These are phyloP conservation scores for Pestalotiopsis fici DNA, from an alignment of 2,329 filamentous ascomycete species.

Conservation along the genomic window DNA sequence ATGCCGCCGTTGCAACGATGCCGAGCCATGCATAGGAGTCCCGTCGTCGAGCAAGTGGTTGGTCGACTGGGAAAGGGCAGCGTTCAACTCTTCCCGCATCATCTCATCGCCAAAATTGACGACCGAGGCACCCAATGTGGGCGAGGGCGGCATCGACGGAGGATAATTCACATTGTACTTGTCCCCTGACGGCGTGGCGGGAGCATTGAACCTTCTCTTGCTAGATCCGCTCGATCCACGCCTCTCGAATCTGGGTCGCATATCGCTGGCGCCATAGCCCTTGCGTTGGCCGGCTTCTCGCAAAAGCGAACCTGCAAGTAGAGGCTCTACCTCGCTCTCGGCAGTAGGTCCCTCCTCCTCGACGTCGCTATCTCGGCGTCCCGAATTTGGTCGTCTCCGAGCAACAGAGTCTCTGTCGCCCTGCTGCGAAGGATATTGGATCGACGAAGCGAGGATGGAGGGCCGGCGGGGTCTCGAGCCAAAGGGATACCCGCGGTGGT, in stretches of 20 bases:
- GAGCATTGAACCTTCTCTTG: slow-evolving; percentile 35
- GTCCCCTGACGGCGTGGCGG: slow-evolving; percentile 36
- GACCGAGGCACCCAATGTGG: slow-evolving; percentile 50
- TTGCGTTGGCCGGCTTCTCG: slow-evolving; percentile 29
- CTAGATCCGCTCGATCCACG: slow-evolving; percentile 52
- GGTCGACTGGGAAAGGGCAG: slow-evolving; percentile 21
- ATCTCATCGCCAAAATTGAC: slow-evolving; percentile 70
- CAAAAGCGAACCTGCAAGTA: slow-evolving; percentile 44
- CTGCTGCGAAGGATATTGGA: slow-evolving; percentile 22
- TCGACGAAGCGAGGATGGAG: slow-evolving; percentile 43
- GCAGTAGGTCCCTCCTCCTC: slow-evolving; percentile 47
- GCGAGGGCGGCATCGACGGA: slow-evolving; percentile 66
- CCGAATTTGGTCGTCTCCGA: not conserved
- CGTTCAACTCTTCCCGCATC: slow-evolving; percentile 65
- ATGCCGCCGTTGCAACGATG: slow-evolving; percentile 47
- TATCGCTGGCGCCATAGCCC: slow-evolving; percentile 46
- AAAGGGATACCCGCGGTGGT: slow-evolving; percentile 58
- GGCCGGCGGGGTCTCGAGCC: slow-evolving; percentile 64
- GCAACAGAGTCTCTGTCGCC: not conserved
- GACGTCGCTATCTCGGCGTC: slow-evolving; percentile 31
- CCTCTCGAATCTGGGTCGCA: slow-evolving; percentile 38
- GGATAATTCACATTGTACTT: slow-evolving; percentile 68
- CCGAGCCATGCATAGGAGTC: slow-evolving; percentile 27
- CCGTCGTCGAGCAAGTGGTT: slow-evolving; percentile 14
- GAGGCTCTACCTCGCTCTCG: slow-evolving; percentile 53